A percentile compares a stretch with the other conserved stretches of the same genome.
Conservation (phyloP, 306 rosid species). For the Fragaria nilgerrensis region DNA sequence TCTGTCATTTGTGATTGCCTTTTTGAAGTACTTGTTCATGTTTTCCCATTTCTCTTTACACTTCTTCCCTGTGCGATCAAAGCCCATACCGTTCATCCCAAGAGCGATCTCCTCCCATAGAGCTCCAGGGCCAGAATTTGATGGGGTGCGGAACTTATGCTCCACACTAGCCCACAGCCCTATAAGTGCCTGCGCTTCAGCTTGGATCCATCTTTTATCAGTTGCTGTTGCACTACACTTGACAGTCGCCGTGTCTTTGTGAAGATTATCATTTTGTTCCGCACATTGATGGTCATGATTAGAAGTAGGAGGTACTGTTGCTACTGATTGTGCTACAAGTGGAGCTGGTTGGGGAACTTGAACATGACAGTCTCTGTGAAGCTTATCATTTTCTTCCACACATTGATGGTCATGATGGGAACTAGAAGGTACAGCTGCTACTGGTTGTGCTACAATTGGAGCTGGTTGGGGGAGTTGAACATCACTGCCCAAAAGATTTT, state of each 20-base stretch:
- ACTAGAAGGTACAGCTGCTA: neutral
- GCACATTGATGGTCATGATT: constrained; percentile 15
- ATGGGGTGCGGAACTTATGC: constrained; percentile 39
- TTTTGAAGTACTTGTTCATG: constrained; percentile 76
- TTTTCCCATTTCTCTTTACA: constrained; percentile 92
- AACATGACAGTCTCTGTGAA: neutral
- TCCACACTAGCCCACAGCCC: constrained; percentile 49
- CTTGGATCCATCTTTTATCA: constrained; percentile 70
- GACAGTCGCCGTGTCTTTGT: constrained; percentile 14
- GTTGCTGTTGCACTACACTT: constrained; percentile 25
- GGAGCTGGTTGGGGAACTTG: neutral
- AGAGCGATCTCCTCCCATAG: constrained; percentile 81
- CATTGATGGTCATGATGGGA: constrained; percentile 14
- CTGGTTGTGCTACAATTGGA: neutral
- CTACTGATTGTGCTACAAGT: neutral
- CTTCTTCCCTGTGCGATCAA: constrained; percentile 58
- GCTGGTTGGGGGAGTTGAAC: constrained; percentile 45
- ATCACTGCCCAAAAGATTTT: constrained; percentile 51
- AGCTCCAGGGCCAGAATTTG: constrained; percentile 38
- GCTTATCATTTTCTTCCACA: constrained; percentile 22
- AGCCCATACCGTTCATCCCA: constrained; percentile 53
- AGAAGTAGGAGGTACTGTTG: neutral
- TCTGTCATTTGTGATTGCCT: constrained; percentile 50
- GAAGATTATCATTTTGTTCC: constrained; percentile 37
- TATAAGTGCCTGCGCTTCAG: constrained; percentile 73